phyloP scores from a whole-genome alignment of 306 rosid genomes.

The Oemleria cerasiformis region DNA sequence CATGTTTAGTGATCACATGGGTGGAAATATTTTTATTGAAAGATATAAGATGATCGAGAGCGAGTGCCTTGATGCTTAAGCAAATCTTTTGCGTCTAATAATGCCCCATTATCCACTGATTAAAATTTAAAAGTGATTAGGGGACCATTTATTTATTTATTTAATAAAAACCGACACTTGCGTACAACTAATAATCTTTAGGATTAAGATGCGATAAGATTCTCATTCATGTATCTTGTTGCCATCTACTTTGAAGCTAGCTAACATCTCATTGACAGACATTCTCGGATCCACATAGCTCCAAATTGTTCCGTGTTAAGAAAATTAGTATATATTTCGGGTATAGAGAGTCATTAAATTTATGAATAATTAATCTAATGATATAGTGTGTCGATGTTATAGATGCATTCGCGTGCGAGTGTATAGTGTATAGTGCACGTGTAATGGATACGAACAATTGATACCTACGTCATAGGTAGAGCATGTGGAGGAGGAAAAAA shows the following conservation, averaged over 20 bases:
- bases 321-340: no score
- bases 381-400: neutral
- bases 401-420: neutral
- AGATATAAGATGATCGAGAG: conserved; percentile 30
- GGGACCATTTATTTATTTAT: conserved; percentile 19
- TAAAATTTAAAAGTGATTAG: conserved; percentile 10
- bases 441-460: neutral
- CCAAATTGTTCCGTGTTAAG: neutral
- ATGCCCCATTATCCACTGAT: conserved; percentile 28
- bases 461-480: no score
- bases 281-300: neutral
- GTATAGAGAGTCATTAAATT: no score
- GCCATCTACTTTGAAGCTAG: conserved; percentile 5
- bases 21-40: conserved; percentile 15
- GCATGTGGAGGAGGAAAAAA: conserved; percentile 11
- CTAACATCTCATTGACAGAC: conserved; percentile 21
- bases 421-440: neutral
- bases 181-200: conserved; percentile 7
- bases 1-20: conserved; percentile 32
- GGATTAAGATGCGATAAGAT: conserved; percentile 27
- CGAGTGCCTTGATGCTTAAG: conserved; percentile 29
- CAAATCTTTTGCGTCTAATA: conserved; percentile 25
- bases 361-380: neutral
- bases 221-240: conserved; percentile 18
- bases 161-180: conserved; percentile 15